phyloP scores from a whole-genome alignment of 495 filamentous ascomycete species.

The Podospora didyma region DNA sequence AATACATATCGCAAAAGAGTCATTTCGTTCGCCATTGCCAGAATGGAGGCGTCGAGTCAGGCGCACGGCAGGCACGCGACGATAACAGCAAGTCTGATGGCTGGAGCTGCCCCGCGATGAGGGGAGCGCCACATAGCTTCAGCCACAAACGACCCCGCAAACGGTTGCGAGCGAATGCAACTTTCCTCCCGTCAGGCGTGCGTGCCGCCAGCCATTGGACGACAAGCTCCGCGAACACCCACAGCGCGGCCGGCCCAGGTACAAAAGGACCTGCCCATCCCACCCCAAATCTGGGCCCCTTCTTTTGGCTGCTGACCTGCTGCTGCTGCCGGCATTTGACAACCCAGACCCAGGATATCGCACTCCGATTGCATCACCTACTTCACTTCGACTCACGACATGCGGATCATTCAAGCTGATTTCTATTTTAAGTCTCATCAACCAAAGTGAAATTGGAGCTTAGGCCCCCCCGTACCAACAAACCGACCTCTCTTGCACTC shows the following conservation, averaged over 20 bases:
- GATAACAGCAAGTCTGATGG: background rate
- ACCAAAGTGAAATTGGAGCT: no score
- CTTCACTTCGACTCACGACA: background rate
- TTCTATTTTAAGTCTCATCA: no score
- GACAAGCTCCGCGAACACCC: background rate
- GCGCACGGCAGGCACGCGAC: background rate
- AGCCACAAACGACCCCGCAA: slow-evolving; percentile 32
- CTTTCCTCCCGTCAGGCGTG: background rate
- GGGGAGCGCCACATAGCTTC: slow-evolving; percentile 8
- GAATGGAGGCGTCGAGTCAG: background rate
- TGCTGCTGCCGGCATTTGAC: background rate
- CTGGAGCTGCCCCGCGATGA: background rate
- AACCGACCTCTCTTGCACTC: no score
- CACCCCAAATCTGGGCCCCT: slow-evolving; percentile 16
- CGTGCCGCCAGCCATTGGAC: background rate
- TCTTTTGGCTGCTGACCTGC: slow-evolving; percentile 8
- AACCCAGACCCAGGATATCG: no score
- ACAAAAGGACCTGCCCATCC: slow-evolving; percentile 28
- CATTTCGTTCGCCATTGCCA: no score
- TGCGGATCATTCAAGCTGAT: no score
- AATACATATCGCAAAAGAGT: no score
- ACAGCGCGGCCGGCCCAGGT: slow-evolving; percentile 8
- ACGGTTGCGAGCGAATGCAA: slow-evolving; percentile 5
- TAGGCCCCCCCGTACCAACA: no score
- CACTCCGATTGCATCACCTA: no score